Base-by-base conservation (phyloP, 176 grass and related monocot genomes). In the Bolboschoenus planiculmis region DNA sequence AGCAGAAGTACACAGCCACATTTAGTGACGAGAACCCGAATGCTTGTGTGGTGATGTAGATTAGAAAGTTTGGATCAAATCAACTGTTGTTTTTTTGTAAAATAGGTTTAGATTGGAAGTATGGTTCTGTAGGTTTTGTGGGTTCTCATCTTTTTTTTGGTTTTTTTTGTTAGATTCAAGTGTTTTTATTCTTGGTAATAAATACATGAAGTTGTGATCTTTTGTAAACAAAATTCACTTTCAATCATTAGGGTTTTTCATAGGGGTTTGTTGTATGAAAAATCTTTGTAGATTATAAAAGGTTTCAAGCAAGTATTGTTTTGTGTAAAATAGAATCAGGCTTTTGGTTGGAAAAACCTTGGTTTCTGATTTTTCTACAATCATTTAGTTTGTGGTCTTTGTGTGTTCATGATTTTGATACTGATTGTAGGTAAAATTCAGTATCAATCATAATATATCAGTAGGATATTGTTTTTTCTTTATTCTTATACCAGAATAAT, bases 21-120 rank as follows among this genome's bases (percentile, higher is more conserved):
- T 97, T 93, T 85, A 97, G 94, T 68, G 94, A 97, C 82, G 94
- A 97, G 37, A 97, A 97, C 81, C 91, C 94, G 40, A 97, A 97
- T 88, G 89, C 90, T 3, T 97, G 94, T 83, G 23, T 86, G 37
- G 74, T 97, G 34, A 91, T 97, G 54, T 82, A 53, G 72, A 18
- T 51, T 42, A 42, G 5, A 44, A 56, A 18, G 46, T 9, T 44
- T 46, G 58, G n/a, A 47, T 4, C 40, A 74, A 46, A 47, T 4
- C 40, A 74, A 46, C 9, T 77, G 53, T 77, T 51, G 46, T 26
- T 33, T 81, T 42, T 64, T 1, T 31, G 3, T 47, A 43, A 61
- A 44, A 27, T 81, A 81, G 35, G 14, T 23, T 20, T 37, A 23
- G 16, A 18, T 11, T 56, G 50, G 16, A 58, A 56, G 21, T 30